Evolutionary conservation across 176 grass and related monocot species (phyloP), one percentile per base, ranked within the genome.

Genomic region (Aegilops sharonensis): DNA sequence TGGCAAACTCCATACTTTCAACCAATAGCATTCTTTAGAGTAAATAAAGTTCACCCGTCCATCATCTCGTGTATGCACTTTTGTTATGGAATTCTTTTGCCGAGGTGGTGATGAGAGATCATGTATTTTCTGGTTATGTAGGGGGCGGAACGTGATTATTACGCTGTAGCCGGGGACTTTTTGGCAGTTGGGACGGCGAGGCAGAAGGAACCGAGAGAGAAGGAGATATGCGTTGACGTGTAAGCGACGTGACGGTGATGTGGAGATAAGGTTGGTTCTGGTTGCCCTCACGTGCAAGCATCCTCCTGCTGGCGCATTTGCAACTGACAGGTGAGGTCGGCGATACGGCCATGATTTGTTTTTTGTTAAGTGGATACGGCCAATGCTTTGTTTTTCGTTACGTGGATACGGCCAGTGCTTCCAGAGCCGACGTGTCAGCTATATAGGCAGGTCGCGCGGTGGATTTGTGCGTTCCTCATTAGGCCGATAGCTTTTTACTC

Each of bases 141-240:
- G 23, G 83, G 75, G 21, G 10, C 0, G 5, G 7, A 5, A 0
- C 54, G 29, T 8, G 2, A 54, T 32, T 31, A 12, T 18, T 18
- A 54, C 50, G 17, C 4, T 64, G 5, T 61, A 9, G 63, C 21
- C 12, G 14, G n/a, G 12, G 39, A 66, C 25, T 13, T 29, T 29
- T 47, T 13, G 24, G 62, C 39, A 72, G 6, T 11, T 25, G 7
- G 43, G 71, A 42, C 30, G 79, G n/a, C 9, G 64, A 64, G 24
- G 45, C 78, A n/a, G n/a, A 64, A 21, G 50, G 65, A 57, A 39
- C 11, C 45, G 37, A 29, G 73, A 5, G 37, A 37, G 73, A 5
- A 21, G 59, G 40, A 42, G 88, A 73, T 83, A 79, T 31, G 64
- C 31, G 84, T 54, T 90, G 89, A 90, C 84, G 89, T 83, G 79